Conservation (phyloP, 2,329 filamentous ascomycete genomes). For the Alternaria solani region DNA sequence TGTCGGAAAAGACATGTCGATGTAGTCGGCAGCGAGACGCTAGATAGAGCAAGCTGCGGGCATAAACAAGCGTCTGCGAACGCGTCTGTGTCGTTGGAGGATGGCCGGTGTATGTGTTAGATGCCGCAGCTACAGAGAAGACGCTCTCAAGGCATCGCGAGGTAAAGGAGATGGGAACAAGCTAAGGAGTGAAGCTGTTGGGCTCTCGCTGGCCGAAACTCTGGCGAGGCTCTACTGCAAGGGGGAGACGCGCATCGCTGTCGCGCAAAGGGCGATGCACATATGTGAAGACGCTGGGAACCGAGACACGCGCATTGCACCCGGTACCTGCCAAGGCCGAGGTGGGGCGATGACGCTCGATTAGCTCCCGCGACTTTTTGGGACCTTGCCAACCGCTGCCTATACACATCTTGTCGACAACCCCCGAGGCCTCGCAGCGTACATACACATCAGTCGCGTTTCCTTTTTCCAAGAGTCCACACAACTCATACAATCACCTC, state of each 20-base stretch:
- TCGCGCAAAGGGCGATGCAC: neutral
- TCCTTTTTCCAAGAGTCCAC: neutral
- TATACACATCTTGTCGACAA: neutral
- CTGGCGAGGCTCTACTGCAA: neutral
- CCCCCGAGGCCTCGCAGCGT: neutral
- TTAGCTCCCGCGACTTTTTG: constrained; percentile 34
- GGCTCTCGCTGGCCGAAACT: neutral
- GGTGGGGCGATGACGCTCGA: constrained; percentile 23
- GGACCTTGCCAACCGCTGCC: constrained; percentile 11
- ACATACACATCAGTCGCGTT: neutral
- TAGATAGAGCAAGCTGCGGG: neutral
- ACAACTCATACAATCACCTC: neutral
- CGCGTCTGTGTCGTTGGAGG: neutral
- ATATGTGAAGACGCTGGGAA: neutral
- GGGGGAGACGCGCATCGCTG: neutral
- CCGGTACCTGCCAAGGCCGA: constrained; percentile 21
- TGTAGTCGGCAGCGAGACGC: neutral
- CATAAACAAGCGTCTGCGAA: neutral
- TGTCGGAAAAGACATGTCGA: constrained; percentile 53
- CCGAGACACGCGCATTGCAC: neutral
- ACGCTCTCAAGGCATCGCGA: constrained; percentile 33
- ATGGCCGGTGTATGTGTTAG: neutral
- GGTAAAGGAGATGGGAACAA: neutral
- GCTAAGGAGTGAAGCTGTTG: neutral
- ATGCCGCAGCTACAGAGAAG: constrained; percentile 9